A percentile compares a stretch with the other conserved stretches of the same genome.
Conservation (phyloP, 257 asterid genomes). For the Gentiana dahurica region DNA sequence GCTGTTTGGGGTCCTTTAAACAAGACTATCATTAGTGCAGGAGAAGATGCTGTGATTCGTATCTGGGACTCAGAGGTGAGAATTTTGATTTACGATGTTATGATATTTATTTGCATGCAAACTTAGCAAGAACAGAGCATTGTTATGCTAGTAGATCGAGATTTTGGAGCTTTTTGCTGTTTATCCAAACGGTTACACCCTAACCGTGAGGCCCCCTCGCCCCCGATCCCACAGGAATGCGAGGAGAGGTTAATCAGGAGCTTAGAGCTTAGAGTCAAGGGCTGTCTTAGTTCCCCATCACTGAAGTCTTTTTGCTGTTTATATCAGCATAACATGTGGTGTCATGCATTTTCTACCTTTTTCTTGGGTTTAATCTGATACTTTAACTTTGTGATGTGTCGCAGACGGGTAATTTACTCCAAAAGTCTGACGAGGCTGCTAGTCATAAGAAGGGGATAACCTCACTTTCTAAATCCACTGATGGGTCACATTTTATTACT, state of each 20-base stretch:
- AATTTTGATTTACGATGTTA: background rate
- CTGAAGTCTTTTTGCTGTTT: no score
- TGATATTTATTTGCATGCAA: background rate
- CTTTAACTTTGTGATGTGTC: background rate
- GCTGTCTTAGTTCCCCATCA: no score
- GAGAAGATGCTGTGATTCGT: constrained; percentile 78
- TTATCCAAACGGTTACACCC: no score
- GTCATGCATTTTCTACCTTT: background rate
- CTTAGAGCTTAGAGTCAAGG: no score
- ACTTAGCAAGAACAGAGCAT: no score
- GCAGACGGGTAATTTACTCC: constrained; percentile 68
- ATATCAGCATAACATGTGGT: no score
- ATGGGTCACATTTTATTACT: constrained; percentile 71
- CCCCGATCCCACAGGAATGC: no score
- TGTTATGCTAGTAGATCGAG: no score
- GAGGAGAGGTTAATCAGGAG: no score
- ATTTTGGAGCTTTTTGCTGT: no score
- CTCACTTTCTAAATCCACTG: constrained; percentile 66
- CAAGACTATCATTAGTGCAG: constrained; percentile 71
- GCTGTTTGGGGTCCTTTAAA: constrained; percentile 98
- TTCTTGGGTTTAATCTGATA: background rate
- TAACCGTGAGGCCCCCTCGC: no score
- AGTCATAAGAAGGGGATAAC: constrained; percentile 75
- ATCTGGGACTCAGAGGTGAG: constrained; percentile 88
- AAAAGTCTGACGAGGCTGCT: constrained; percentile 63